phyloP scores from a whole-genome alignment of 345 rosid species.

The Populus pruinosa region DNA sequence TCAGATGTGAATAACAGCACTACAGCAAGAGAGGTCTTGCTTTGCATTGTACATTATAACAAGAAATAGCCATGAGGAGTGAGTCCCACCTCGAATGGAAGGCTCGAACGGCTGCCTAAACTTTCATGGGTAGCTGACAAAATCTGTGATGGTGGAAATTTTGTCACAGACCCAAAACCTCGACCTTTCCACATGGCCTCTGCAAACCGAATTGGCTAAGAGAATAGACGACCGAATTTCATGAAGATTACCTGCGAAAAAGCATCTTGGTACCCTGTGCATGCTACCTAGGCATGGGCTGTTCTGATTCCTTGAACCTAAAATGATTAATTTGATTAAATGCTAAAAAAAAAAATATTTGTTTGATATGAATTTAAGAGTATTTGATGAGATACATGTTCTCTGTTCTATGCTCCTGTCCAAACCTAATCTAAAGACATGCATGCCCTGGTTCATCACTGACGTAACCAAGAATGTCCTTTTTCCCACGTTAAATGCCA shows the following conservation, averaged over 20 bases:
- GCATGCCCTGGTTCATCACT: too few relatives aligned
- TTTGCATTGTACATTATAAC: not conserved
- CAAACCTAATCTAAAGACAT: too few relatives aligned
- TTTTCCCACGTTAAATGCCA: too few relatives aligned
- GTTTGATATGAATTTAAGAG: too few relatives aligned
- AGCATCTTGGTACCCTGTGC: not conserved
- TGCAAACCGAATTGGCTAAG: not conserved
- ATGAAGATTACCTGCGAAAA: constrained; percentile 1
- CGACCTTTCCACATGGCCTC: not conserved
- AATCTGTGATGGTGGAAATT: not conserved
- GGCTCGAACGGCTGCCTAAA: not conserved
- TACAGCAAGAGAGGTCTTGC: not conserved
- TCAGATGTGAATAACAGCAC: not conserved
- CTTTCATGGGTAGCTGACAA: not conserved
- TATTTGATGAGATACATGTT: too few relatives aligned
- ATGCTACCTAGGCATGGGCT: constrained; percentile 9
- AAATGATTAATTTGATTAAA: too few relatives aligned
- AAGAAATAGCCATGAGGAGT: not conserved
- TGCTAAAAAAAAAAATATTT: too few relatives aligned
- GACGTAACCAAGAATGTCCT: too few relatives aligned
- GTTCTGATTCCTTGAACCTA: not conserved
- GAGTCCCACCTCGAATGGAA: constrained; percentile 5
- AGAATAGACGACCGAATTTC: not conserved
- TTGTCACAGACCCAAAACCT: not conserved
- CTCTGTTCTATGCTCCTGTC: too few relatives aligned